Evolutionary conservation across 2,329 filamentous ascomycete genomes (phyloP).

Genomic region (Keithomyces neogunnii): DNA sequence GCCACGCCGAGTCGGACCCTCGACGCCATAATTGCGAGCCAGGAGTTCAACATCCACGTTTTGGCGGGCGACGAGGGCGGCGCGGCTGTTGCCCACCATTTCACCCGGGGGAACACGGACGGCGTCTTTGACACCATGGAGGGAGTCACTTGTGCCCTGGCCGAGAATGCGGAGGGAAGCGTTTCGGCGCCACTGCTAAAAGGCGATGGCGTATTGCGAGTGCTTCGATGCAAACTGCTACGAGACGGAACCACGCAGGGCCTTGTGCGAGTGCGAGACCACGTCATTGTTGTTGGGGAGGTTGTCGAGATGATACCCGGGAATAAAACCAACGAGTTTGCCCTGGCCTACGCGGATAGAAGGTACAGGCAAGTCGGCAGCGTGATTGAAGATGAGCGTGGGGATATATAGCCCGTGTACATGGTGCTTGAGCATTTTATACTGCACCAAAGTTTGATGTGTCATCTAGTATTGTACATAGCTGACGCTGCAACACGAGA

Average conservation of each 20-base stretch:
- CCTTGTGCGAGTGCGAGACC: conserved; percentile 39
- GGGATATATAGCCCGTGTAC: neutral
- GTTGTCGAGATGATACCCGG: conserved; percentile 35
- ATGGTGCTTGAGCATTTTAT: too few species aligned
- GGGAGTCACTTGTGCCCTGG: neutral
- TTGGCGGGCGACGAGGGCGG: conserved; percentile 38
- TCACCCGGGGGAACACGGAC: conserved; percentile 39
- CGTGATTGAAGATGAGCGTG: conserved; percentile 16
- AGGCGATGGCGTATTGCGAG: conserved; percentile 44
- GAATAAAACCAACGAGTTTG: conserved; percentile 27
- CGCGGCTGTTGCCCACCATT: conserved; percentile 41
- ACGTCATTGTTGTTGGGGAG: conserved; percentile 44
- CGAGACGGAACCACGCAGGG: conserved; percentile 29
- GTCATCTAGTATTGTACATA: too few species aligned
- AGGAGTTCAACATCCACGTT: conserved; percentile 47
- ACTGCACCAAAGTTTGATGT: too few species aligned
- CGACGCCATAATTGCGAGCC: conserved; percentile 35
- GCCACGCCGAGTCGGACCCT: conserved; percentile 47
- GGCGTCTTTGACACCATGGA: conserved; percentile 24
- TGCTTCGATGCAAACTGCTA: conserved; percentile 34
- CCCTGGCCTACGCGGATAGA: conserved; percentile 41
- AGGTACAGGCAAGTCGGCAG: conserved; percentile 35
- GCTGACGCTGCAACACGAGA: too few species aligned
- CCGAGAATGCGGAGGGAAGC: conserved; percentile 19
- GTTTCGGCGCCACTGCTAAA: conserved; percentile 32